phyloP scores from a whole-genome alignment of 805 yeast species.

The Yarrowia keelungensis region DNA sequence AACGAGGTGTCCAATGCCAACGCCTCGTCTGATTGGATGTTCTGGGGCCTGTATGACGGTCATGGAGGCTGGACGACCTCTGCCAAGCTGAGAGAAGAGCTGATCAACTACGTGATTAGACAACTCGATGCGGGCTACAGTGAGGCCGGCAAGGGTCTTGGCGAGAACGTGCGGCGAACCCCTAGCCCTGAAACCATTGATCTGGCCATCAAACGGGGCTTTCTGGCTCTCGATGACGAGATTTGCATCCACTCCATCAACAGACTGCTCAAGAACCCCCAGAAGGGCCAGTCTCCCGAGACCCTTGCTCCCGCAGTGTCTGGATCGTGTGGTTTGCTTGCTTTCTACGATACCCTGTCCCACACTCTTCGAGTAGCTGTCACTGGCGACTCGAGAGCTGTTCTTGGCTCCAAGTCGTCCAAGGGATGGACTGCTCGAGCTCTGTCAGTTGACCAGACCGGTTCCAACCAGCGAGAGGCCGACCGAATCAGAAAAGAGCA shows the following conservation, averaged over 20 bases:
- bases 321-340: slow-evolving; percentile 90
- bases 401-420: slow-evolving; percentile 66
- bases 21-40: slow-evolving; percentile 76
- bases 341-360: slow-evolving; percentile 82
- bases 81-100: slow-evolving; percentile 78
- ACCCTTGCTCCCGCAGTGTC: slow-evolving; percentile 89
- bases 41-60: slow-evolving; percentile 96
- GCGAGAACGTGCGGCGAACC: slow-evolving; percentile 59
- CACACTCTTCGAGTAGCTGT: slow-evolving; percentile 85
- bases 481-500: slow-evolving; percentile 83
- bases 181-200: slow-evolving; percentile 77
- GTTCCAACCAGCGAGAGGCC: slow-evolving; percentile 86
- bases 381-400: slow-evolving; percentile 94
- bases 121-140: slow-evolving; percentile 66
- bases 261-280: slow-evolving; percentile 69
- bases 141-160: slow-evolving; percentile 55
- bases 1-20: slow-evolving; percentile 53
- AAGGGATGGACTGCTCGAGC: slow-evolving; percentile 87
- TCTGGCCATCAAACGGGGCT: slow-evolving; percentile 80
- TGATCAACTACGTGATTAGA: slow-evolving; percentile 76
- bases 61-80: slow-evolving; percentile 97
- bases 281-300: slow-evolving; percentile 68
- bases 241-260: slow-evolving; percentile 79
- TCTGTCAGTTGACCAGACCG: slow-evolving; percentile 90
- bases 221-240: slow-evolving; percentile 82